These are phyloP conservation scores for Colletotrichum sp. DNA, from an alignment of 2,329 filamentous ascomycete species.

Conservation along the genomic window DNA sequence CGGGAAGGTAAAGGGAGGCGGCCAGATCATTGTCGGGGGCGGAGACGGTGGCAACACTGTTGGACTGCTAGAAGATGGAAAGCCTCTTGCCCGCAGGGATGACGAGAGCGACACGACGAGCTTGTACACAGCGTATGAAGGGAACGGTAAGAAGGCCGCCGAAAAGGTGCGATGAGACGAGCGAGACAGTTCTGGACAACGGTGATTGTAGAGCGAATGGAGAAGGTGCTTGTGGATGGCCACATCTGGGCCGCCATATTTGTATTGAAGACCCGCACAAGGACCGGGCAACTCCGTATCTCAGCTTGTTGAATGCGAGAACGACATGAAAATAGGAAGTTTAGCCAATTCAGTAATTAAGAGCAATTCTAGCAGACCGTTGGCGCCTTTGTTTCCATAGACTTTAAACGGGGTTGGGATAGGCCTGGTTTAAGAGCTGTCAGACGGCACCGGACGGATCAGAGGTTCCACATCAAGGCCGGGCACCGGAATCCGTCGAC, in stretches of 20 bases:
- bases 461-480: not conserved
- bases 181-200: not conserved
- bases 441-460: not conserved
- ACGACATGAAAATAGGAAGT: not conserved
- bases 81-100: slow-evolving; percentile 12
- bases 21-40: slow-evolving; percentile 76
- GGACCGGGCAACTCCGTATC: not conserved
- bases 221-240: not conserved
- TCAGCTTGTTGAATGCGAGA: not conserved
- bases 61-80: slow-evolving; percentile 25
- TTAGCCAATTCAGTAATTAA: not conserved
- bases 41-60: slow-evolving; percentile 46
- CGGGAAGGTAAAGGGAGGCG: slow-evolving; percentile 76
- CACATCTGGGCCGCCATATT: not conserved
- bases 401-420: not conserved
- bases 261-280: not conserved
- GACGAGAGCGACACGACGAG: slow-evolving; percentile 28
- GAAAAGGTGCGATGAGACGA: slow-evolving; percentile 1
- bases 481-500: not conserved
- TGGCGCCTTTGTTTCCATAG: not conserved
- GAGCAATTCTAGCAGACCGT: not conserved
- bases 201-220: not conserved
- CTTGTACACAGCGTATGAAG: slow-evolving; percentile 30
- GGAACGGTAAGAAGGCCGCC: slow-evolving; percentile 36
- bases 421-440: not conserved